phyloP scores from a whole-genome alignment of 495 filamentous ascomycete species.

The Aspergillus wentii region DNA sequence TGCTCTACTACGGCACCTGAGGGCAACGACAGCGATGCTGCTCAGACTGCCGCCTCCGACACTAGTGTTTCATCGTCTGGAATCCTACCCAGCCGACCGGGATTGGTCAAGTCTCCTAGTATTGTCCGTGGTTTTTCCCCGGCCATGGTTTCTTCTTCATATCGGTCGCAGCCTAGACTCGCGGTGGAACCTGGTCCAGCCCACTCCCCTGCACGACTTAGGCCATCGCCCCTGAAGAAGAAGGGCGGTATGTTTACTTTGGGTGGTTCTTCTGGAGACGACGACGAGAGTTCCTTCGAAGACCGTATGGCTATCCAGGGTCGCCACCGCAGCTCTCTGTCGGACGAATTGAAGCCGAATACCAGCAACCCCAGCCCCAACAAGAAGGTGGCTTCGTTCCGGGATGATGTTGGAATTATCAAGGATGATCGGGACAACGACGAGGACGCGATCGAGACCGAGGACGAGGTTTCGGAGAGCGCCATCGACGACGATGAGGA shows the following conservation, averaged over 20 bases:
- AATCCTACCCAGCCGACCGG: slow-evolving; percentile 26
- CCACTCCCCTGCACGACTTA: slow-evolving; percentile 36
- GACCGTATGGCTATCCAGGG: slow-evolving; percentile 49
- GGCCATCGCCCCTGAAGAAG: slow-evolving; percentile 45
- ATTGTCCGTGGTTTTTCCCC: slow-evolving; percentile 87
- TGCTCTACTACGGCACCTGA: slow-evolving; percentile 50
- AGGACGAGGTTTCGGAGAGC: slow-evolving; percentile 70
- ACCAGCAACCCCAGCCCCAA: slow-evolving; percentile 26
- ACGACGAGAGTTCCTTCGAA: slow-evolving; percentile 76
- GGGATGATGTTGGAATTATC: slow-evolving; percentile 66
- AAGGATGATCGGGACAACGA: slow-evolving; percentile 57
- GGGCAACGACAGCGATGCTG: slow-evolving; percentile 40
- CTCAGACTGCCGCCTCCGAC: slow-evolving; percentile 39
- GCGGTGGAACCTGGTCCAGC: slow-evolving; percentile 43
- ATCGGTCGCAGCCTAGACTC: slow-evolving; percentile 57
- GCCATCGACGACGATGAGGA: slow-evolving; percentile 87
- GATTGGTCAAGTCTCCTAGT: slow-evolving; percentile 60
- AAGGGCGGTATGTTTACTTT: slow-evolving; percentile 70
- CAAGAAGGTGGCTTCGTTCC: slow-evolving; percentile 84
- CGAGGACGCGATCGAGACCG: slow-evolving; percentile 70
- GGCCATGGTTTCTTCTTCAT: slow-evolving; percentile 67
- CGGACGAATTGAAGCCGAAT: slow-evolving; percentile 41
- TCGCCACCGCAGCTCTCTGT: slow-evolving; percentile 46
- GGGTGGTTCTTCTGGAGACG: slow-evolving; percentile 71
- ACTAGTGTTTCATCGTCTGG: slow-evolving; percentile 46